Evolutionary conservation across 495 filamentous ascomycete species (phyloP), one percentile per base, ranked within the genome.

Genomic region (Penicillium pancosmium): DNA sequence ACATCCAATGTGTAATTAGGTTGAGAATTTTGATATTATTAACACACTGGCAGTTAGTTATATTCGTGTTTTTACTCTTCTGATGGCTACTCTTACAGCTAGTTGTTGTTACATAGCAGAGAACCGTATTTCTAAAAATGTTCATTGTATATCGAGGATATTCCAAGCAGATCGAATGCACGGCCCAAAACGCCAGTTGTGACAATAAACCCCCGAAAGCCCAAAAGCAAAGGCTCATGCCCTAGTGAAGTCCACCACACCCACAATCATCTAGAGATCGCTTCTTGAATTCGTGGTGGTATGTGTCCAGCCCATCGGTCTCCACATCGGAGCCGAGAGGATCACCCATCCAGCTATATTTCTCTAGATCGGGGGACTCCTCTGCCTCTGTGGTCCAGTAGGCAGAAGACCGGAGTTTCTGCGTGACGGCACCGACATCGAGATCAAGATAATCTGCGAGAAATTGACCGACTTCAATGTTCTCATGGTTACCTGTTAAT

Each of bases 401-500:
- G 19, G 61, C 64, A 8, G 90, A 88, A 54, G 88, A 74, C 43
- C 77, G 80, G 41, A 98, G 78, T 69, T 90, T 84, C 65, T 84
- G 80, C 3, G 92, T 96, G 43, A 96, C 83, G 19, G 78, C 75
- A 0, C 88, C 82, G 1, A 96, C 80, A 65, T 97, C 87, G 15
- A 98, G 80, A 49, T 84, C 86, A 1, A 98, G 82, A 66, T 93
- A 98, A 11, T 85, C 78, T 16, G 83, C 75, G 19, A 98, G 74
- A 71, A 96, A 98, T 33, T 79, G 72, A 13, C 94, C 94, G 4
- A 98, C 80, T 12, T 98, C 91, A 4, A 90, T 98, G 69, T 98
- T 98, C 78, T 98, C 94, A 57, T 93, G 86, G 69, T 97, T 97
- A 5, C 94, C 94, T 2, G 81, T 66, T 16, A 98, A 63, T 1